phyloP scores from a whole-genome alignment of 108 stramenopile species.

The Cyclotella kingstonii region DNA sequence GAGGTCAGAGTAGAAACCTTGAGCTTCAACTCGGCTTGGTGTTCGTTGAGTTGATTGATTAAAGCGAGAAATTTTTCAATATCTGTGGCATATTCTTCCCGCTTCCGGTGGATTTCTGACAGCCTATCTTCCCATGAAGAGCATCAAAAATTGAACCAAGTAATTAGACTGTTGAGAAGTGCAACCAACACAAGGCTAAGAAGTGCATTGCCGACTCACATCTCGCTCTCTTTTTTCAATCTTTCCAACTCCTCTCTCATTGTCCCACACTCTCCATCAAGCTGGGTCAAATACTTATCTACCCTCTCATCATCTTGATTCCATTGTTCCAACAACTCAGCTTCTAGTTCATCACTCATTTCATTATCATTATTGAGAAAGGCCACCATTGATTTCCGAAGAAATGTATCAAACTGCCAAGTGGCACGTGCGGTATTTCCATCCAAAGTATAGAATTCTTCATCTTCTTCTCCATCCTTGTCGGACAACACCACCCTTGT shows the following conservation, averaged over 20 bases:
- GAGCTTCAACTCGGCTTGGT: slow-evolving; percentile 57
- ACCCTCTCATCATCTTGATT: slow-evolving; percentile 62
- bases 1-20: slow-evolving; percentile 59
- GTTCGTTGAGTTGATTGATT: slow-evolving; percentile 72
- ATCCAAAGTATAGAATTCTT: slow-evolving; percentile 53
- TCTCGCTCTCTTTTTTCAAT: slow-evolving; percentile 49
- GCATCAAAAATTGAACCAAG: neutral
- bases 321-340: slow-evolving; percentile 69
- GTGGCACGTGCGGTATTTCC: slow-evolving; percentile 60
- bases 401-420: slow-evolving; percentile 80
- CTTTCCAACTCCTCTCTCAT: slow-evolving; percentile 60
- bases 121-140: slow-evolving; percentile 42
- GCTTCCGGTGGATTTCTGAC: slow-evolving; percentile 58
- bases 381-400: slow-evolving; percentile 72
- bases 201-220: slow-evolving; percentile 50
- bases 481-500: no score
- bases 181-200: neutral
- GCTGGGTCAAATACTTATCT: slow-evolving; percentile 60
- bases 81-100: slow-evolving; percentile 73
- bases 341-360: slow-evolving; percentile 60
- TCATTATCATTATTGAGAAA: slow-evolving; percentile 90
- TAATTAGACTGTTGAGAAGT: neutral
- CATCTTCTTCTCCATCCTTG: slow-evolving; percentile 29
- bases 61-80: slow-evolving; percentile 88
- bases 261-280: slow-evolving; percentile 64